Base-by-base conservation (phyloP, 257 asterid species). In the Cynanchum wilfordii region DNA sequence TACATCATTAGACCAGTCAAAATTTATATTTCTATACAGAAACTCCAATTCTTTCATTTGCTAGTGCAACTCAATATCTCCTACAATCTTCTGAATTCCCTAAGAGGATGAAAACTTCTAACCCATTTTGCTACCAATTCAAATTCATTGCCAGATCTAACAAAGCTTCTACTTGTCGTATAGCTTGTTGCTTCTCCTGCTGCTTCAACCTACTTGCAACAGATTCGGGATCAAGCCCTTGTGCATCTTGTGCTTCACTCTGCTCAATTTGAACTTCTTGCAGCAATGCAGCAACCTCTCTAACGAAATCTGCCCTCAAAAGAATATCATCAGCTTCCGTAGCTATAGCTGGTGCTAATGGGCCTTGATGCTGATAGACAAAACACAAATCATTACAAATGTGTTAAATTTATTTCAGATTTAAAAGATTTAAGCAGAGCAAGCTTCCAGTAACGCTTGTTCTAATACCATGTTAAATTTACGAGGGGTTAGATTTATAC, bases 101-200 rank as follows among this genome's bases (percentile, higher is more conserved):
- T 50, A 50, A 10, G 29, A 36, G 22, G 50, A 62, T 12, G 45
- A 7, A 7, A 40, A 12, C 9, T 3, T 30, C 20, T 10, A 42
- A 42, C n/a, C 50, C 33, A 25, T 19, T 17, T 7, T 4, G 70
- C 86, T 92, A 94, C 91, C 96, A 90, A 45, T 75, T 78, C 84
- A 94, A 86, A 81, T 83, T 80, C 78, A 91, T 81, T 33, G 99
- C 96, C 67, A 94, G 81, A 70, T 94, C 93, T 77, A 94, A 77
- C 29, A 94, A 87, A 62, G 89, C 80, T 86, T 82, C 86, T 3
- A 92, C 98, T 85, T 85, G 97, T 76, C 58, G 81, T 63, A 94
- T 88, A 54, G 92, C 89, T 60, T 92, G 81, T 79, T 89, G 97
- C 78, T 94, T 94, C 86, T 91, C 99, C 79, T 94, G 97, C 76